These are phyloP conservation scores for Ensete ventricosum DNA, from an alignment of 176 grass and related monocot species.

Conservation along the genomic window DNA sequence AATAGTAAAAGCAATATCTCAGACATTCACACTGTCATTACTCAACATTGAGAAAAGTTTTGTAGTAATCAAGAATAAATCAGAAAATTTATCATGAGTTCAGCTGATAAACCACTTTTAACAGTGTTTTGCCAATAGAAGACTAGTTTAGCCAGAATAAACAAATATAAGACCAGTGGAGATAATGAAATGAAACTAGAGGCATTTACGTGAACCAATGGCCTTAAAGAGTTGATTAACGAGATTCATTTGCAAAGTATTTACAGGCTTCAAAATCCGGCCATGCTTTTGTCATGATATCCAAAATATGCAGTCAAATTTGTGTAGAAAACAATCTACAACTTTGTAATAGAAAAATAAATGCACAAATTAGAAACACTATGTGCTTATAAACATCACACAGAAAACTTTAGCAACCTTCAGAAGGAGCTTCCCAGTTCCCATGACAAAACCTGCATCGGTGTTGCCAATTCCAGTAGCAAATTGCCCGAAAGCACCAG, in stretches of 20 bases:
- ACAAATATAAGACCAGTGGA: no score
- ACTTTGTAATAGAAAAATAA: no score
- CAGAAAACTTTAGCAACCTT: conserved; percentile 39
- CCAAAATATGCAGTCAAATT: neutral
- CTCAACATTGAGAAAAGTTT: no score
- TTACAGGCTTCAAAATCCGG: neutral
- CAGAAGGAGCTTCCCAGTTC: conserved; percentile 78
- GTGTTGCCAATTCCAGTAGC: conserved; percentile 97
- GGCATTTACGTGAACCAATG: no score
- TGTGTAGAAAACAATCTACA: neutral
- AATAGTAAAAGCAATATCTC: no score
- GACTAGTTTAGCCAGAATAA: no score
- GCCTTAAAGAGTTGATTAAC: neutral
- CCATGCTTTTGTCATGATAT: neutral
- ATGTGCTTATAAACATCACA: neutral
- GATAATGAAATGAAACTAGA: no score
- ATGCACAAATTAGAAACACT: neutral
- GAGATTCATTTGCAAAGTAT: neutral
- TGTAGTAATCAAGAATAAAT: no score
- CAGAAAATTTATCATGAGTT: neutral
- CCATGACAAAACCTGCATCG: conserved; percentile 92
- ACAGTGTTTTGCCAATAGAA: neutral
- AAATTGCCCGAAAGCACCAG: conserved; percentile 94
- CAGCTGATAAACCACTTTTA: neutral
- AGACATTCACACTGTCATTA: no score